Percentiles rank a stretch among this genome's conserved stretches.
These are phyloP conservation scores for Skeletonema menzelii DNA, from an alignment of 108 stramenopile species.

Conservation along the genomic window DNA sequence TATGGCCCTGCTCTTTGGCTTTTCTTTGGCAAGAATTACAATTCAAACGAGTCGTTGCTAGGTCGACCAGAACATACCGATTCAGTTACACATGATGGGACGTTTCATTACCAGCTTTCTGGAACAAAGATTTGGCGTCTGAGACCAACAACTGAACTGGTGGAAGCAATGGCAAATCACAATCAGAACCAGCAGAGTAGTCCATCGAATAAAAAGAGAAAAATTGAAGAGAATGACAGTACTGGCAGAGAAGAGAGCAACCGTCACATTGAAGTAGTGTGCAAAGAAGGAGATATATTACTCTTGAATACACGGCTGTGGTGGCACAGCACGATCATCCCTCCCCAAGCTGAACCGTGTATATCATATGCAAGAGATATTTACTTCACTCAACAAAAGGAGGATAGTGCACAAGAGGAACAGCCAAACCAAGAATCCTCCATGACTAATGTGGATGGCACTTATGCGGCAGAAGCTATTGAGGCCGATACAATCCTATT, in stretches of 20 bases:
- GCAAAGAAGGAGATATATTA: slow-evolving; percentile 76
- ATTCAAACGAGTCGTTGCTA: slow-evolving; percentile 23
- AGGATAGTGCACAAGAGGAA: neutral
- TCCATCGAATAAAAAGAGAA: slow-evolving; percentile 25
- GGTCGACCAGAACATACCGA: slow-evolving; percentile 91
- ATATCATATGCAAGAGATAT: slow-evolving; percentile 89
- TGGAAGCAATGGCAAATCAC: slow-evolving; percentile 27
- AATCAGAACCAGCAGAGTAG: neutral
- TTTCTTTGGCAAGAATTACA: slow-evolving; percentile 40
- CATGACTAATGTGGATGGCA: slow-evolving; percentile 87
- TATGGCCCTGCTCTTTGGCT: slow-evolving; percentile 44
- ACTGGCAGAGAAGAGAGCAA: neutral
- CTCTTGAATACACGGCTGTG: slow-evolving; percentile 83
- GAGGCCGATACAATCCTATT: slow-evolving; percentile 82
- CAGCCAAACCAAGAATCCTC: neutral
- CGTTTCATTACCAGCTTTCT: slow-evolving; percentile 87
- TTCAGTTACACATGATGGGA: slow-evolving; percentile 85
- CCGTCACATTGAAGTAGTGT: slow-evolving; percentile 50
- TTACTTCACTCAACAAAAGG: slow-evolving; percentile 33
- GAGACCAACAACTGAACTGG: slow-evolving; percentile 68
- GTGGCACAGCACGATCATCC: slow-evolving; percentile 87
- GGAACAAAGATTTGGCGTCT: slow-evolving; percentile 79
- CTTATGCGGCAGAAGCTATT: slow-evolving; percentile 82
- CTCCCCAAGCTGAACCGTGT: slow-evolving; percentile 60
- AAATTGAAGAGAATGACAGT: slow-evolving; percentile 4